These are phyloP conservation scores for Stachybotrys elegans DNA, from an alignment of 2,329 filamentous ascomycete genomes.

Conservation along the genomic window DNA sequence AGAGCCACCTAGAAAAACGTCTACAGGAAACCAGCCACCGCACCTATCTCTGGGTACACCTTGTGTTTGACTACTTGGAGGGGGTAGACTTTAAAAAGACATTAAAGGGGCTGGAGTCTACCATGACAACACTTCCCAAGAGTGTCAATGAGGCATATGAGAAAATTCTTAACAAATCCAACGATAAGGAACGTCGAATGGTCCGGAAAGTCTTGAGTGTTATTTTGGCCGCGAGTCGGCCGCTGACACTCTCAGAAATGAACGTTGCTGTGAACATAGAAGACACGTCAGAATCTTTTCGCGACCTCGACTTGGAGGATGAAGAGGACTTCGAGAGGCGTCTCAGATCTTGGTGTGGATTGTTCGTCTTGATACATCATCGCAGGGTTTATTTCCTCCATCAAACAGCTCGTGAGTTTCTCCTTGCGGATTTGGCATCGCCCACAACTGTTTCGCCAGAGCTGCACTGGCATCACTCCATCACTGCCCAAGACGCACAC, in stretches of 20 bases:
- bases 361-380: conserved; percentile 22
- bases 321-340: conserved; percentile 11
- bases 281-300: conserved; percentile 5
- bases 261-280: conserved; percentile 18
- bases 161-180: conserved; percentile 17
- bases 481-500: conserved; percentile 14
- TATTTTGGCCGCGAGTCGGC: conserved; percentile 19
- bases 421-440: conserved; percentile 12
- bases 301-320: conserved; percentile 17
- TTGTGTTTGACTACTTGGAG: conserved; percentile 26
- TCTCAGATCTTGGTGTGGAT: conserved; percentile 18
- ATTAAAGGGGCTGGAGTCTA: conserved; percentile 9
- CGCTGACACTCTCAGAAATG: conserved; percentile 21
- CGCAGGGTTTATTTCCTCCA: conserved; percentile 24
- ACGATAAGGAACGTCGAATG: conserved; percentile 3
- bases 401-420: conserved; percentile 26
- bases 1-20: conserved; percentile 11
- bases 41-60: conserved; percentile 32
- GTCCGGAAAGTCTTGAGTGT: conserved; percentile 17
- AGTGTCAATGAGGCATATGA: conserved; percentile 24
- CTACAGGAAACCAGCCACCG: conserved; percentile 18
- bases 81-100: conserved; percentile 15
- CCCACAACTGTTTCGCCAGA: conserved; percentile 4
- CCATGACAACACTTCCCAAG: conserved; percentile 17
- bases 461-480: conserved; percentile 14